A percentile compares a stretch with the other conserved stretches of the same genome.
Conservation (phyloP, 1,139 yeast species). For the Spencermartinsiella ligniputridi region DNA sequence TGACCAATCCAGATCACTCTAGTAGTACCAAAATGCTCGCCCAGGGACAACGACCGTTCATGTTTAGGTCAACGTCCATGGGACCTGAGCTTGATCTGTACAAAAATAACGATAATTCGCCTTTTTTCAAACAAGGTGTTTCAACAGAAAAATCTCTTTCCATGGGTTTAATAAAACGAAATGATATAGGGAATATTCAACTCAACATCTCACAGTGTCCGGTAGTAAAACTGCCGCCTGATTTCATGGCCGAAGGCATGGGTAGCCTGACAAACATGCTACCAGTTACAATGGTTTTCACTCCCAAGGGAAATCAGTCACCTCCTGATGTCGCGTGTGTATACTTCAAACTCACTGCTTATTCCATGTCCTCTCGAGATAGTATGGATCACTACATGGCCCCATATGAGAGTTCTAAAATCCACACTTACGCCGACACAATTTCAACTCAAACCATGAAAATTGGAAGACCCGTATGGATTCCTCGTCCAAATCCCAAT, state of each 20-base stretch:
- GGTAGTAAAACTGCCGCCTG: background rate
- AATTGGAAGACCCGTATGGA: conserved; percentile 14
- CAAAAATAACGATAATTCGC: conserved; percentile 4
- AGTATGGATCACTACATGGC: background rate
- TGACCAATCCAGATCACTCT: conserved; percentile 10
- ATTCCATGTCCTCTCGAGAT: conserved; percentile 11
- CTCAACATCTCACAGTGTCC: background rate
- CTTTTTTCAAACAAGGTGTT: conserved; percentile 5
- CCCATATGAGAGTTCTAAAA: background rate
- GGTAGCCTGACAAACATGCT: background rate
- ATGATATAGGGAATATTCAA: background rate
- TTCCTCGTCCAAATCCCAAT: background rate
- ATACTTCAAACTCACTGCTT: conserved; percentile 9
- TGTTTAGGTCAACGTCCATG: conserved; percentile 6
- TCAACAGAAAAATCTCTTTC: conserved; percentile 6
- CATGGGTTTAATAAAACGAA: conserved; percentile 6
- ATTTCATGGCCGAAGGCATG: background rate
- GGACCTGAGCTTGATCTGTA: conserved; percentile 8
- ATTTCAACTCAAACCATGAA: conserved; percentile 12
- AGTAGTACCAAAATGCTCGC: background rate
- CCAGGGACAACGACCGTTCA: conserved; percentile 3
- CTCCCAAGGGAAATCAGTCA: background rate
- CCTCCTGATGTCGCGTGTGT: conserved; percentile 13
- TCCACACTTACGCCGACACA: conserved; percentile 4
- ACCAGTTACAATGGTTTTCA: background rate